Evolutionary conservation across 2,329 filamentous ascomycete species (phyloP), one percentile per base, ranked within the genome.

Genomic region (Fusarium sp.): DNA sequence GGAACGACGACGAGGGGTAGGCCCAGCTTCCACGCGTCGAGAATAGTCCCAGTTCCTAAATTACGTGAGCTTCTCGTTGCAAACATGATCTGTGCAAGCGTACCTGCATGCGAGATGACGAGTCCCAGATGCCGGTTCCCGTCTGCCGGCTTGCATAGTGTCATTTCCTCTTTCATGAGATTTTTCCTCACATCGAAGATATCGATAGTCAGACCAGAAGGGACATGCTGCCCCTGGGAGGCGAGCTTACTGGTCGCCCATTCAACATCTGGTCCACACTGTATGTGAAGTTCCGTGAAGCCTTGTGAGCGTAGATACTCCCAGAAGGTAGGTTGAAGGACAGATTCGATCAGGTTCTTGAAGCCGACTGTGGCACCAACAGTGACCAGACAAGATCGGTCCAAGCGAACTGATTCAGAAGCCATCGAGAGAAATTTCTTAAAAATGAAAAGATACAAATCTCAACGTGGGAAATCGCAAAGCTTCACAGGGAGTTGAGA

Each of bases 321-420:
- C 66, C 97, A 84, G 76, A 96, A 95, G 0, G 79, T 73, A 0
- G 86, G 81, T 16, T 86, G 82, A 7, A 97, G 82, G 11, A 91
- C 88, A 34, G 91, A 88, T 44, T 86, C 81, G 60, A 97, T 87
- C 3, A 99, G 88, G 7, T 85, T 80, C 55, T 87, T 85, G 81
- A 99, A 99, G 18, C 92, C 89, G 15, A 95, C 94, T 0, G 95
- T 99, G 7, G 96, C 95, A 60, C 96, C 96, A 31, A 97, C 92
- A 0, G 96, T 98, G 59, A 98, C 91, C 71, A 99, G 93, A 78
- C 93, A 96, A 56, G 83, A 78, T 36, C 79, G 78, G 28, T 77
- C 62, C 16, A 73, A 52, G 8, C 13, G 12, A 36, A 27, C 23
- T 7, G 37, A 47, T 1, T 34, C 36, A 39, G 61, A 46, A 8